These are phyloP conservation scores for Xylaria polymorpha DNA, from an alignment of 2,329 filamentous ascomycete species.

Conservation along the genomic window DNA sequence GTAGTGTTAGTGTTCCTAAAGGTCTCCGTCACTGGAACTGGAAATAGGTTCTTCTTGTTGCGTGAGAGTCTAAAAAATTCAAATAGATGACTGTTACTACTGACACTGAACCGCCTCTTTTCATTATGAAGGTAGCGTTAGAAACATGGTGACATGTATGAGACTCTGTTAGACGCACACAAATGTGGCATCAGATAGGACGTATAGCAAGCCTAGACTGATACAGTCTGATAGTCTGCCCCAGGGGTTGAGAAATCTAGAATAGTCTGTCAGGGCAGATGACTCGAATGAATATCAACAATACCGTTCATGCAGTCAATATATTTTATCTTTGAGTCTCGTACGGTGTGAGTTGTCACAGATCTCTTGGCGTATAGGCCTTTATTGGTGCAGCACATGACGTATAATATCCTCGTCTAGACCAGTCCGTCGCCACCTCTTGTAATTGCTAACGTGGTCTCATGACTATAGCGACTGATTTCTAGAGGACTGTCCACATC, in stretches of 20 bases:
- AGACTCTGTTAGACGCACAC: not conserved
- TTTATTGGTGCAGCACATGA: slow-evolving; percentile 2
- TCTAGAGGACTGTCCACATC: not conserved
- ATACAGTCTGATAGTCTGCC: not conserved
- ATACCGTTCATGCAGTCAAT: slow-evolving; percentile 6
- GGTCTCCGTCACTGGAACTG: not conserved
- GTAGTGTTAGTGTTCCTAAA: not conserved
- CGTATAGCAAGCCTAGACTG: slow-evolving; percentile 1
- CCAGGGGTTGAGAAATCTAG: slow-evolving; percentile 9
- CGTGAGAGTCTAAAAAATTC: not conserved
- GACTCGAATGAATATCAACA: not conserved
- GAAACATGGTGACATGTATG: too few relatives aligned
- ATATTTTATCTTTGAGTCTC: not conserved
- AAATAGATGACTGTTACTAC: too few relatives aligned
- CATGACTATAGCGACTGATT: not conserved
- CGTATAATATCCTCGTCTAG: slow-evolving; percentile 1
- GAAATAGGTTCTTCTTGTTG: not conserved
- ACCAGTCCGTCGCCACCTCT: not conserved
- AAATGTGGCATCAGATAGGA: not conserved
- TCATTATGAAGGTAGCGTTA: not conserved
- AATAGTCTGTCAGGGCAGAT: slow-evolving; percentile 13
- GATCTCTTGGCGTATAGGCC: slow-evolving; percentile 12
- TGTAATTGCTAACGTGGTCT: not conserved
- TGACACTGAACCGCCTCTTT: not conserved
- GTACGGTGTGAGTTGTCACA: too few relatives aligned